A percentile compares a stretch with the other conserved stretches of the same genome.
Evolutionary conservation across 169 alveolate species (phyloP).

Genomic region (Perkinsus chesapeaki): DNA sequence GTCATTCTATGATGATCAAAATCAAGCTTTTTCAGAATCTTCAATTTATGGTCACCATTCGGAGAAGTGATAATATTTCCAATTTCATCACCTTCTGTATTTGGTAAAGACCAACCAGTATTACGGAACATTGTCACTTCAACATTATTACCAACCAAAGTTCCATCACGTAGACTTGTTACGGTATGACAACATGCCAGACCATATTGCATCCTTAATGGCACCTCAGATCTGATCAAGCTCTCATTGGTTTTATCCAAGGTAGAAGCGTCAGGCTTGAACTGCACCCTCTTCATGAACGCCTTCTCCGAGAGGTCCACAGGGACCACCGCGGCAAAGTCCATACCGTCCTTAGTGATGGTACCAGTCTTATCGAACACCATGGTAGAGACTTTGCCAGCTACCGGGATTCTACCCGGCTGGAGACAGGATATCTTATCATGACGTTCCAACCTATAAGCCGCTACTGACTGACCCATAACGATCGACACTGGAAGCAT

Average conservation of each 20-base stretch:
- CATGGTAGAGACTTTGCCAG: background rate
- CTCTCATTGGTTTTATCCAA: background rate
- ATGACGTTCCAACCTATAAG: background rate
- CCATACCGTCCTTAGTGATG: background rate
- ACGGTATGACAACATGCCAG: background rate
- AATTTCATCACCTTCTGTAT: background rate
- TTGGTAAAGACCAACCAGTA: background rate
- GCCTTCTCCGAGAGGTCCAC: background rate
- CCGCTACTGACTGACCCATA: background rate
- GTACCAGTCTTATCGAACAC: slow-evolving; percentile 12
- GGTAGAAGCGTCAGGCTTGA: background rate
- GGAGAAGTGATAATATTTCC: background rate
- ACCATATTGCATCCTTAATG: background rate
- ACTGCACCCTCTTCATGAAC: background rate
- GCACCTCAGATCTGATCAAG: background rate
- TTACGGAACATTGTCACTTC: background rate
- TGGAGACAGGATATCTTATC: background rate
- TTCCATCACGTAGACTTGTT: background rate
- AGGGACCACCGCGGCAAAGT: background rate
- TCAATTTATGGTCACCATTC: background rate
- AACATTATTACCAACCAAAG: background rate
- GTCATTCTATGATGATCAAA: background rate
- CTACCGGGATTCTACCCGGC: background rate
- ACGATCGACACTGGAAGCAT: background rate
- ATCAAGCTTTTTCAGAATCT: background rate